Evolutionary conservation across 768 basidiomycete genomes (phyloP).

Genomic region (Calocybe gangraenosa): DNA sequence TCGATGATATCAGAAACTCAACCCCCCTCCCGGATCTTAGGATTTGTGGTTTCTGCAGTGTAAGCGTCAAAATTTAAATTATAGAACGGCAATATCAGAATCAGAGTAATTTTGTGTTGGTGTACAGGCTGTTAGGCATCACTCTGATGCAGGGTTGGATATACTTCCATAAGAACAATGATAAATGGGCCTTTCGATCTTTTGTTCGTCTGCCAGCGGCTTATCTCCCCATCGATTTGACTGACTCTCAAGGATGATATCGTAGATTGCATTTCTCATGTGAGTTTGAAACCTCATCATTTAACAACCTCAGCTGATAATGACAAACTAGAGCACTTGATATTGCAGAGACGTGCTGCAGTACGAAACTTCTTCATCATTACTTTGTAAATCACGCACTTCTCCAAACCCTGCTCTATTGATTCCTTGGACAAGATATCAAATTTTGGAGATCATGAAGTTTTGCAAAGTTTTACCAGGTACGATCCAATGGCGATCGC

Average conservation of each 20-base stretch:
- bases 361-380: constrained; percentile 9
- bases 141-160: constrained; percentile 11
- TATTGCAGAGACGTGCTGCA: constrained; percentile 14
- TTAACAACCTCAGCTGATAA: neutral
- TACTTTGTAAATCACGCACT: constrained; percentile 8
- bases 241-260: neutral
- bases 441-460: constrained; percentile 3
- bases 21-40: no score
- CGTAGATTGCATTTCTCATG: constrained; percentile 11
- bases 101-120: no score
- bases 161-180: constrained; percentile 11
- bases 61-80: no score
- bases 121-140: constrained; percentile 13
- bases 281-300: neutral
- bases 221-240: neutral
- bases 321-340: constrained; percentile 12
- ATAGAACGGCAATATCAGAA: no score
- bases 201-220: constrained; percentile 5
- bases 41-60: no score
- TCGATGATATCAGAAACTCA: no score
- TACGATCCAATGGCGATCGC: neutral
- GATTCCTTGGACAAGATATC: neutral
- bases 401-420: neutral
- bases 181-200: constrained; percentile 8
- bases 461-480: neutral